These are phyloP conservation scores for Rhizophora apiculata DNA, from an alignment of 345 rosid species.

Conservation along the genomic window DNA sequence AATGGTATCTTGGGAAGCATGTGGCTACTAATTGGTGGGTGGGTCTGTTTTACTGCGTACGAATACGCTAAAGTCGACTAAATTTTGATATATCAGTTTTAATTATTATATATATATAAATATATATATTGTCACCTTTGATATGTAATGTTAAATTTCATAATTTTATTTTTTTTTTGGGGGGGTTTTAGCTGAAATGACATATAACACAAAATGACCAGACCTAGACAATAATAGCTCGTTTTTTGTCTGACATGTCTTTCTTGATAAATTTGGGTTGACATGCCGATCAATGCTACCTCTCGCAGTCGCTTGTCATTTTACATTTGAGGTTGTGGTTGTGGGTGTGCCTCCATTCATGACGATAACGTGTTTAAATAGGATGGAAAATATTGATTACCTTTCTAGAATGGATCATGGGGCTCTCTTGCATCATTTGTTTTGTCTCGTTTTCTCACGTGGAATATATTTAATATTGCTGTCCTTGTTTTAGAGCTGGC, in stretches of 20 bases:
- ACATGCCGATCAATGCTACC: not conserved
- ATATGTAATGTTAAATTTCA: no score
- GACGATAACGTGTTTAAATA: not conserved
- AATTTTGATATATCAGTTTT: no score
- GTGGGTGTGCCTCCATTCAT: conserved; percentile 3
- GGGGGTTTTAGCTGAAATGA: no score
- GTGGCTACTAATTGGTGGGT: no score
- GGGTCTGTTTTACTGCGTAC: no score
- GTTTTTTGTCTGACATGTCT: not conserved
- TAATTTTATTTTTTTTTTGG: no score
- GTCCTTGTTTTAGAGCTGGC: conserved; percentile 34
- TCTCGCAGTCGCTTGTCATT: not conserved
- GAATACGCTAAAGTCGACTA: no score
- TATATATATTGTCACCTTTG: no score
- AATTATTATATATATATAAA: no score
- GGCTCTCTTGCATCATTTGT: conserved; percentile 15
- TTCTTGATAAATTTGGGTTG: no score
- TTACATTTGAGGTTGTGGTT: not conserved
- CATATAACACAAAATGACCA: not conserved
- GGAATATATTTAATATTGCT: conserved; percentile 20
- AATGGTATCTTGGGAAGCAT: no score
- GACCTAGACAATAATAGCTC: not conserved
- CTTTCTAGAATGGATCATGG: conserved; percentile 1
- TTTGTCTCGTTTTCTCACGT: conserved; percentile 9
- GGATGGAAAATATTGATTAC: conserved; percentile 3